These are phyloP conservation scores for Narthecium ossifragum DNA, from an alignment of 106 monocot species.

Conservation along the genomic window DNA sequence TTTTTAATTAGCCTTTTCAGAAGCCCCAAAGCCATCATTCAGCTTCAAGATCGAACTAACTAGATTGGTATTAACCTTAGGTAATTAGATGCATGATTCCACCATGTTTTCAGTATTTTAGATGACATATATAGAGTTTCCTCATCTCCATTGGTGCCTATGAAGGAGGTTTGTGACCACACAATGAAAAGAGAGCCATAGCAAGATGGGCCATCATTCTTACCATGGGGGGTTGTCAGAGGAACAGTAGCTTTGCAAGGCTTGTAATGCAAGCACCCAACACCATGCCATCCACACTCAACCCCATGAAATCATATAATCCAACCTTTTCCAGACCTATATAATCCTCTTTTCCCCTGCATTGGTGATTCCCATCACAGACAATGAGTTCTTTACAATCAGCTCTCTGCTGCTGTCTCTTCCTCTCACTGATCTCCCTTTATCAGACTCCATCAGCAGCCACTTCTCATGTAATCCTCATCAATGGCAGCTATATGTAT, in stretches of 20 bases:
- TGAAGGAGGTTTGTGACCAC: background rate
- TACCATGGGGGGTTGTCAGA: conserved; percentile 31
- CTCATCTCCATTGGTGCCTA: too few relatives aligned
- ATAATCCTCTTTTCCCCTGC: conserved; percentile 11
- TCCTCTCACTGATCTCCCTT: conserved; percentile 24
- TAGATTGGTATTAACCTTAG: too few relatives aligned
- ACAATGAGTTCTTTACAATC: conserved; percentile 29
- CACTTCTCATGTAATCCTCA: conserved; percentile 28
- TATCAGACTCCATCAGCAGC: conserved; percentile 12
- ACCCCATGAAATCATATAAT: conserved; percentile 23
- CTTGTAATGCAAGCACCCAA: conserved; percentile 49
- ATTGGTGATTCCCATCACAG: conserved; percentile 1
- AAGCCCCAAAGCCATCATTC: conserved; percentile 1
- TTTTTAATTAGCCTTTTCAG: background rate
- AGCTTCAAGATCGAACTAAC: too few relatives aligned
- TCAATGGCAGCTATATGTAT: background rate
- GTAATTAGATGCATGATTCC: too few relatives aligned
- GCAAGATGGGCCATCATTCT: conserved; percentile 21
- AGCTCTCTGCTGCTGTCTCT: conserved; percentile 10
- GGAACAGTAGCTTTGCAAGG: conserved; percentile 20
- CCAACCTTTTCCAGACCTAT: conserved; percentile 21
- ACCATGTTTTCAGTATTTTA: too few relatives aligned
- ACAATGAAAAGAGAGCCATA: background rate
- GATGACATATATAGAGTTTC: too few relatives aligned
- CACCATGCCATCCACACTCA: conserved; percentile 19